These are phyloP conservation scores for Silene vulgaris DNA, from an alignment of 179 eudicot species.

Conservation along the genomic window DNA sequence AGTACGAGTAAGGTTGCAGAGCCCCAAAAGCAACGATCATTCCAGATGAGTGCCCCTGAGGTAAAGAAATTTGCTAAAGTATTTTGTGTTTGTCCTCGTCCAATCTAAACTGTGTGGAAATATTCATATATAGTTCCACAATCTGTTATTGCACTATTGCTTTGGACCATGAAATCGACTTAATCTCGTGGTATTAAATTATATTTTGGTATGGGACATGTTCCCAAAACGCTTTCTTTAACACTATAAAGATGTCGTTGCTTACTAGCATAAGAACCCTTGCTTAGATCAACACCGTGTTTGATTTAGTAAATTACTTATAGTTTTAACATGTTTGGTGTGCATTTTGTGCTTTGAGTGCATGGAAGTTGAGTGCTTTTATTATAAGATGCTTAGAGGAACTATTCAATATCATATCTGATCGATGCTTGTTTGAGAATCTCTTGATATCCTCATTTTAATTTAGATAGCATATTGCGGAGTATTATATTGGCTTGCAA, in stretches of 20 bases:
- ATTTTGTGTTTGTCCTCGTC: not conserved
- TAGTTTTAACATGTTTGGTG: no score
- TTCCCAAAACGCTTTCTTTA: no score
- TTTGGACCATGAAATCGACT: not conserved
- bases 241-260: no score
- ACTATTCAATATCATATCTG: not conserved
- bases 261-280: no score
- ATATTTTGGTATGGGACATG: no score
- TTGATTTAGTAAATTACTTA: no score
- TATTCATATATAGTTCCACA: not conserved
- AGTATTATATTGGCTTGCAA: not conserved
- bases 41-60: constrained; percentile 94
- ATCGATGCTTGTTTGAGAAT: not conserved
- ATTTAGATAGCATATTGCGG: not conserved
- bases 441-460: not conserved
- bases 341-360: not conserved
- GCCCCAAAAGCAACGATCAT: constrained; percentile 50
- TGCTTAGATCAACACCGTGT: no score
- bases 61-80: constrained; percentile 19
- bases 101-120: not conserved
- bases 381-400: not conserved
- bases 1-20: constrained; percentile 22
- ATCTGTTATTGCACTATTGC: not conserved
- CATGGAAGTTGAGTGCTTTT: not conserved
- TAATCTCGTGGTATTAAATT: no score